These are phyloP conservation scores for Xylaria sp. DNA, from an alignment of 2,329 filamentous ascomycete genomes.

Conservation along the genomic window DNA sequence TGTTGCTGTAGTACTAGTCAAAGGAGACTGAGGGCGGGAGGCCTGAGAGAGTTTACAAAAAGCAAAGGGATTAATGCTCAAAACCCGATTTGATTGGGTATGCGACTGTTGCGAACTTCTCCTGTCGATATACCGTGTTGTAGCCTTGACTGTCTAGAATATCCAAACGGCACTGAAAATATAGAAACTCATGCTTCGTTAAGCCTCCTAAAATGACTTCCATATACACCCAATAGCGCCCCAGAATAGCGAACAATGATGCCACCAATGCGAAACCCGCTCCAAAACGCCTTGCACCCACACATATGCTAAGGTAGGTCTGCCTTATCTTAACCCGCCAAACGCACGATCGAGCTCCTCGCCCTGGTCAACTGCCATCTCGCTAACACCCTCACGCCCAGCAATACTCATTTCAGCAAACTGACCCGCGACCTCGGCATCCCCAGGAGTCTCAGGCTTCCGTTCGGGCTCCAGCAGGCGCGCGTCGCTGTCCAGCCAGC, in stretches of 20 bases:
- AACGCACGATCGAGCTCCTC: slow-evolving; percentile 69
- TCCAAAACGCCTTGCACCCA: slow-evolving; percentile 11
- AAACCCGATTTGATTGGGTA: neutral
- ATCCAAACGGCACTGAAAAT: neutral
- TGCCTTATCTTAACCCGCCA: slow-evolving; percentile 52
- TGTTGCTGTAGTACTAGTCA: neutral
- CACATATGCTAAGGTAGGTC: neutral
- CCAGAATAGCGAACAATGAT: neutral
- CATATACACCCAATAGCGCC: neutral
- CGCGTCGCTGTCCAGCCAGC: slow-evolving; percentile 81
- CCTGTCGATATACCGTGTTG: neutral
- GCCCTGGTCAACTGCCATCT: slow-evolving; percentile 61
- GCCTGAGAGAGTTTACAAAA: neutral
- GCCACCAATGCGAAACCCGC: slow-evolving; percentile 11
- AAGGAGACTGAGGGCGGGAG: neutral
- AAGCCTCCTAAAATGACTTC: neutral
- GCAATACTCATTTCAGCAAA: slow-evolving; percentile 48
- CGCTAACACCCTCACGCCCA: slow-evolving; percentile 47
- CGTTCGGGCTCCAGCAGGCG: slow-evolving; percentile 75
- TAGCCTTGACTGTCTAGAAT: neutral
- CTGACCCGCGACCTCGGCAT: slow-evolving; percentile 40
- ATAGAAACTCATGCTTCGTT: neutral
- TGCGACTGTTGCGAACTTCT: neutral
- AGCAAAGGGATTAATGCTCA: too few species aligned
- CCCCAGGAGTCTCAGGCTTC: slow-evolving; percentile 43